Evolutionary conservation across 225 moss, liverwort and hornwort species (phyloP).

Genomic region (Pleurozium schreberi): DNA sequence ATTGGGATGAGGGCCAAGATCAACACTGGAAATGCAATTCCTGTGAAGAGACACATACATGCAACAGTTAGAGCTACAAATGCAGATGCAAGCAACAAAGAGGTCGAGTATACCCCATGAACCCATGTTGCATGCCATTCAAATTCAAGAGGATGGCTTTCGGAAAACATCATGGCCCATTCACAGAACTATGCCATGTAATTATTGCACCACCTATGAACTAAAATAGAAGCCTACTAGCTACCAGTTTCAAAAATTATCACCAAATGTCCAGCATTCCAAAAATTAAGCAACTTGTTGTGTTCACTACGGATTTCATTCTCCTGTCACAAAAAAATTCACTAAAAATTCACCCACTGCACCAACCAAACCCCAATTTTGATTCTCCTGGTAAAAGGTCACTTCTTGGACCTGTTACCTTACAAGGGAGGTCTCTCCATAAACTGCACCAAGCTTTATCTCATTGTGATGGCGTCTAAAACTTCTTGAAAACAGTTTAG

Average conservation of each 20-base stretch:
- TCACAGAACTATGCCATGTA: not conserved
- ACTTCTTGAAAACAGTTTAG: not conserved
- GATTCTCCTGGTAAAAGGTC: too few relatives aligned
- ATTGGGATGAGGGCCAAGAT: conserved; percentile 55
- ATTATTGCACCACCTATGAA: not conserved
- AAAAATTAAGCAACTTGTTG: too few relatives aligned
- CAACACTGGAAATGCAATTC: conserved; percentile 54
- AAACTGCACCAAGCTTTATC: not conserved
- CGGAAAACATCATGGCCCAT: not conserved
- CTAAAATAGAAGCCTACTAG: not conserved
- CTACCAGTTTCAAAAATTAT: not conserved
- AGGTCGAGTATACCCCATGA: not conserved
- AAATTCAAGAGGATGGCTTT: not conserved
- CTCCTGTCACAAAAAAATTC: too few relatives aligned
- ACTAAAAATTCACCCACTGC: too few relatives aligned
- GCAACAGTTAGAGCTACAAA: not conserved
- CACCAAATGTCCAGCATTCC: too few relatives aligned
- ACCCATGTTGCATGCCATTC: not conserved
- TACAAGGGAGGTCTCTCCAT: not conserved
- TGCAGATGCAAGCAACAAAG: not conserved
- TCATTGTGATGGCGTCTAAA: not conserved
- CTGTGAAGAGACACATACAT: conserved; percentile 8
- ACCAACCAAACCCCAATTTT: too few relatives aligned
- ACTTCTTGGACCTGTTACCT: not conserved
- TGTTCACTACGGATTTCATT: too few relatives aligned